Base-by-base conservation (phyloP, 164 flowering plant genomes). In the Malania oleifera region DNA sequence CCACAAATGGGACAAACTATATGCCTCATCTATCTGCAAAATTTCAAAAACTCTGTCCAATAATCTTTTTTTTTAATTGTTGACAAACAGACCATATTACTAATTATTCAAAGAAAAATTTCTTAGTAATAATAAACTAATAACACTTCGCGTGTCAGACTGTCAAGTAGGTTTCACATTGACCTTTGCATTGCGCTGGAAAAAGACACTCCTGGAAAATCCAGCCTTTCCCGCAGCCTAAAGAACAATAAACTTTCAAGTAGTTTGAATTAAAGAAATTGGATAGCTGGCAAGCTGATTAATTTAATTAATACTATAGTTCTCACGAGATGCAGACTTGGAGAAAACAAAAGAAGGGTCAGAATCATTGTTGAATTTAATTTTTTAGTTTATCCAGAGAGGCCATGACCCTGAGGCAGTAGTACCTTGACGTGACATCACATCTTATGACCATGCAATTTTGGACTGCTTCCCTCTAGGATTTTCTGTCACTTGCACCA, bases 171-270 rank as follows among this genome's bases (percentile, higher is more conserved):
- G 46, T 40, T 38, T 62, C 56, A 26, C 26, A 17, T 66, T 69
- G 73, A 70, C 71, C 65, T 52, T 59, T 61, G 23, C 63, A 19
- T 55, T 65, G 56, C 67, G 50, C 72, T 18, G 58, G 73, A 73
- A 65, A n/a, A 65, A 63, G 77, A 69, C 77, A 73, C 69, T 69
- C 70, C 63, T 65, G 56, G 70, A 50, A 59, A 64, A 46, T 9
- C 35, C 35, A 31, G 38, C 39, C 43, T 39, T 38, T 63, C 70
- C 44, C 41, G 19, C 24, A 15, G 6, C 4, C 35, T 9, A 4
- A 31, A 4, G 9, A 4, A 31, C 9, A 31, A 31, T 31, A n/a
- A n/a, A n/a, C n/a, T n/a, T n/a, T n/a, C n/a, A n/a, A 19, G 15
- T 38, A 15, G 47, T 2, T 17, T n/a, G 35, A 4, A 31, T n/a